Conservation (phyloP, 2,329 filamentous ascomycete species). For the Fusarium sp. region DNA sequence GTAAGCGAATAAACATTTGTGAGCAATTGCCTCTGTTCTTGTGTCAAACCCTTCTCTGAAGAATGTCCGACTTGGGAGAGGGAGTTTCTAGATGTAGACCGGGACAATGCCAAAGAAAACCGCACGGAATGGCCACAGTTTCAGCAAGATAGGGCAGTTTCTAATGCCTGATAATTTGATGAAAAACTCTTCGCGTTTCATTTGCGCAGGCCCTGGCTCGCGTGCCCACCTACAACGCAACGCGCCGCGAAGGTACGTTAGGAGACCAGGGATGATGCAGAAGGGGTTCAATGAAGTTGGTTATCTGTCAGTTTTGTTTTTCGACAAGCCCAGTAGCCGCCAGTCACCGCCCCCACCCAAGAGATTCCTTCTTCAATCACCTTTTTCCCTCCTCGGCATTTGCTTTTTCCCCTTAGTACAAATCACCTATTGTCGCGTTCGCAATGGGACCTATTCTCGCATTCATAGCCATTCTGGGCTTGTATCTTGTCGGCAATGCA, state of each 20-base stretch:
- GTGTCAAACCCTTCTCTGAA: rapidly evolving
- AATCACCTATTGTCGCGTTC: neutral
- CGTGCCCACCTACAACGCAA: neutral
- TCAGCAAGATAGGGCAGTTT: rapidly evolving
- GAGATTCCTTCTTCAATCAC: neutral
- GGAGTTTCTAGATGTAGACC: neutral
- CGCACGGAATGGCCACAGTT: rapidly evolving
- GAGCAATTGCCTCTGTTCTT: neutral
- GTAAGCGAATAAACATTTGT: neutral
- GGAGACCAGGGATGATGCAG: neutral
- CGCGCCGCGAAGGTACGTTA: neutral
- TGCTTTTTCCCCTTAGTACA: neutral
- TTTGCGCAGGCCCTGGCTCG: neutral
- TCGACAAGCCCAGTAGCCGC: neutral
- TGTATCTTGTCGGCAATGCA: neutral
- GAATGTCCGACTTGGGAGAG: rapidly evolving
- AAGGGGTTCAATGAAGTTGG: neutral
- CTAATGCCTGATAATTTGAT: neutral
- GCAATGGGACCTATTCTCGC: neutral
- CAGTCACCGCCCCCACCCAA: neutral
- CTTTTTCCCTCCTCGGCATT: neutral
- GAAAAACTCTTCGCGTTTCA: neutral
- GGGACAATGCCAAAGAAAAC: rapidly evolving
- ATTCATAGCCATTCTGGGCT: neutral
- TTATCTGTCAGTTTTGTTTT: neutral